Evolutionary conservation across 495 filamentous ascomycete genomes (phyloP), one percentile per base, ranked within the genome.

Genomic region (Aspergillus sparsus): DNA sequence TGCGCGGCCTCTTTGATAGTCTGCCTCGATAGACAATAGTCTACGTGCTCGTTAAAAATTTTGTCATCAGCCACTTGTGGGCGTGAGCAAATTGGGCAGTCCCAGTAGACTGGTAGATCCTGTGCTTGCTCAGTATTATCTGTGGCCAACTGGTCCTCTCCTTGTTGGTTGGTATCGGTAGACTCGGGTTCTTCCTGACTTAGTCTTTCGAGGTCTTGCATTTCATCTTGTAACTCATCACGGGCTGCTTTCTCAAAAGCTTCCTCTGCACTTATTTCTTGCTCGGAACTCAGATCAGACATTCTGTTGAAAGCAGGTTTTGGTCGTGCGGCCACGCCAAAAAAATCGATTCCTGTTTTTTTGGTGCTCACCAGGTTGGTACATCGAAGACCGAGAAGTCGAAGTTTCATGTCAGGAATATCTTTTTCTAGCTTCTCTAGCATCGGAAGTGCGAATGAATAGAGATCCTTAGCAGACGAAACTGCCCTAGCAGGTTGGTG

Each of bases 11-110:
- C 90, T 44, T 87, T 87, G 61, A 98, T 98, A 0, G 90, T 89
- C 69, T 88, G 84, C 47, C 85, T 77, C 2, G 92, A 97, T 7
- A 99, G 82, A 74, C 94, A 99, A 18, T 90, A 86, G 68, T 99
- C 95, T 49, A 99, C 89, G 72, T 99, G 95, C 52, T 88, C 87
- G 63, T 99, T 99, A 74, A 99, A 97, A 6, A 69, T 71, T 39
- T 80, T 79, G 69, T 97, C 91, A 61, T 92, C 83, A 0, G 92
- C 86, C 5, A 77, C 58, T 66, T 97, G 91, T 0, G 89, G 87
- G 45, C 86, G 77, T 3, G 70, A 70, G 70, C 94, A 98, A 39
- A 98, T 91, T 0, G 94, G 94, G 71, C 94, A 98, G 18, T 87
- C 81, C 93, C 92, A 97, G 64, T 79, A 81, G 33, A 83, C 74